phyloP scores from a whole-genome alignment of 1,284 basidiomycete species.

The Moniliella sp. region DNA sequence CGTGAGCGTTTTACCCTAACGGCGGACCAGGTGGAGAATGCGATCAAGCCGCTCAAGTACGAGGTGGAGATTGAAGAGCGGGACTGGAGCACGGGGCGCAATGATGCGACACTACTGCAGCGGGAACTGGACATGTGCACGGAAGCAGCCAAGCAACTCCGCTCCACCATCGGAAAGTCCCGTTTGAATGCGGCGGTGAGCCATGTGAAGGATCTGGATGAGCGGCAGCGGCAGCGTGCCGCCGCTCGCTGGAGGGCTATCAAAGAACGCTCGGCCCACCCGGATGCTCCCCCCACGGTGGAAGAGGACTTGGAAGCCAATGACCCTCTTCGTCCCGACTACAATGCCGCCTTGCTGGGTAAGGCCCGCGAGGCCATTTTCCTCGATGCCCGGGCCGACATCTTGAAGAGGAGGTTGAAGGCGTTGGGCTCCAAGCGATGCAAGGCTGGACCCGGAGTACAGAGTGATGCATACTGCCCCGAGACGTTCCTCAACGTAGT shows the following conservation, averaged over 20 bases:
- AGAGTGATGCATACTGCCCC: constrained; percentile 70
- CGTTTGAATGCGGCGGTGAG: constrained; percentile 54
- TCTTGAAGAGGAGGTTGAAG: constrained; percentile 61
- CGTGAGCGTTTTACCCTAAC: constrained; percentile 68
- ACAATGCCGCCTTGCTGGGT: constrained; percentile 47
- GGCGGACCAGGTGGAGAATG: constrained; percentile 98
- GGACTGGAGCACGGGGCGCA: constrained; percentile 73
- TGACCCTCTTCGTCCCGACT: constrained; percentile 39
- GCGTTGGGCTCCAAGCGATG: constrained; percentile 73
- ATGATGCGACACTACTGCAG: constrained; percentile 54
- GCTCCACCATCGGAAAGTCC: constrained; percentile 61
- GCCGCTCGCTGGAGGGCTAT: constrained; percentile 21
- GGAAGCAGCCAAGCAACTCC: constrained; percentile 60
- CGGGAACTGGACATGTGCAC: constrained; percentile 68
- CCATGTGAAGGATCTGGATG: constrained; percentile 65
- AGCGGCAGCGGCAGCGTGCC: constrained; percentile 50
- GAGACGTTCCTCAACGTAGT: constrained; percentile 91
- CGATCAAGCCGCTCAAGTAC: constrained; percentile 97
- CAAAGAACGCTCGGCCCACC: background rate
- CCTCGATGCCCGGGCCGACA: constrained; percentile 55
- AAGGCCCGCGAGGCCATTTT: constrained; percentile 73
- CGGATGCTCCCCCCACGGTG: background rate
- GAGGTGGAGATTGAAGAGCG: constrained; percentile 55
- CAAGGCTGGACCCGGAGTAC: constrained; percentile 58
- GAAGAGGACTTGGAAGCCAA: constrained; percentile 34